Evolutionary conservation across 352 stramenopile species (phyloP), one percentile per base, ranked within the genome.

Genomic region (Phytophthora cactorum): DNA sequence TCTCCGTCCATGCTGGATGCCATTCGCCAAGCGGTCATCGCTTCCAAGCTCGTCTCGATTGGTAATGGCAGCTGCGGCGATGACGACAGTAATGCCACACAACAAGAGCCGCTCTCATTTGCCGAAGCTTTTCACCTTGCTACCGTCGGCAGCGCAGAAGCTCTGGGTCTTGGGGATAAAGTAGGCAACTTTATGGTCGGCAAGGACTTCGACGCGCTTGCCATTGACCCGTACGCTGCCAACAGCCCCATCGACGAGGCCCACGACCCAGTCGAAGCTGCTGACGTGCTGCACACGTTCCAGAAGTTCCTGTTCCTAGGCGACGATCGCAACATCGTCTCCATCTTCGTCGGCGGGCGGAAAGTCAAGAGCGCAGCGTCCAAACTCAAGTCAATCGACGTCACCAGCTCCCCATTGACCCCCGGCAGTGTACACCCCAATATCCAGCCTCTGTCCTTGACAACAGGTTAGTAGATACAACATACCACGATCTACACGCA

Each of bases 1-100:
- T 93, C 88, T 59, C 70, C 90, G n/a, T 98, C 91, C 36, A 98
- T 99, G 85, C 78, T 99, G 8, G 90, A 97, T 58, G 88, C 92
- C 14, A 87, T 97, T 32, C 88, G 96, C 36, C 86, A 97, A 59
- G 84, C 92, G 5, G 87, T 98, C 15, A 89, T 98, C 36, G 93
- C 95, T 0, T 98, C 91, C 50, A 95, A 95, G 66, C 75, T 95
- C 25, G 81, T 90, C 4, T 77, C 87, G 0, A 90, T 92, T 50
- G 81, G 88, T 31, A 82, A 80, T 46, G 66, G 82, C 56, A 93
- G 83, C 53, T 77, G 57, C 15, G 67, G 62, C 15, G 79, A 87
- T 9, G 66, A 68, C 39, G 65, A 82, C 22, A 52, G 58, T 32
- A 59, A 68, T 17, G 51, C 51, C 14, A 8, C 7, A 4, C 51